phyloP scores from a whole-genome alignment of 129 eudicot species.

The Chrysanthemum makinoi region DNA sequence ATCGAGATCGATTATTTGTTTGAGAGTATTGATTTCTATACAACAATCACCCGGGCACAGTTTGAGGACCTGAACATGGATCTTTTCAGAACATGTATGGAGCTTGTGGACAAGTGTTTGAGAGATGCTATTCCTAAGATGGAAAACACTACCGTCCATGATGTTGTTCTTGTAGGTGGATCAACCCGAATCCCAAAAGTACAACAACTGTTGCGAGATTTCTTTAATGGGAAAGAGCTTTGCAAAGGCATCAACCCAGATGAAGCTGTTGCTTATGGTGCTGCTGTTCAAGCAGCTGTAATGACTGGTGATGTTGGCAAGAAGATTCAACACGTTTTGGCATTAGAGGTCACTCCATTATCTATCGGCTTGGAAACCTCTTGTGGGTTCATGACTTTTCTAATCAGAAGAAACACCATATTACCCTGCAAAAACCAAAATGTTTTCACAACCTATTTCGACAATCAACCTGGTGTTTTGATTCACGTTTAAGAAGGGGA shows the following conservation, averaged over 20 bases:
- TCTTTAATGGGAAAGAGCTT: neutral
- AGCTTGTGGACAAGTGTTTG: neutral
- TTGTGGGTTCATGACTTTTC: constrained; percentile 17
- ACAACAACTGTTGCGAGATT: neutral
- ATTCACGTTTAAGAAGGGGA: constrained; percentile 50
- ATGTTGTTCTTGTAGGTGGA: constrained; percentile 6
- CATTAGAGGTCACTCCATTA: constrained; percentile 15
- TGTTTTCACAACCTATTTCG: constrained; percentile 38
- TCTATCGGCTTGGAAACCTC: constrained; percentile 14
- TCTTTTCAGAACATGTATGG: neutral
- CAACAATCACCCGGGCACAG: neutral
- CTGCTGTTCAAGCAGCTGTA: neutral
- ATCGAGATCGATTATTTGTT: neutral
- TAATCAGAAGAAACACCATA: constrained; percentile 18
- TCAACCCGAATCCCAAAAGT: neutral
- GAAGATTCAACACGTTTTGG: neutral
- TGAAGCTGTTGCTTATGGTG: constrained; percentile 4
- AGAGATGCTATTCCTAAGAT: neutral
- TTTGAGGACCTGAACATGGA: constrained; percentile 1
- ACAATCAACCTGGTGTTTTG: constrained; percentile 44
- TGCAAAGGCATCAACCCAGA: neutral
- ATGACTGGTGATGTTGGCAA: neutral
- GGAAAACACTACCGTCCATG: neutral
- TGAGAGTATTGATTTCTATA: neutral
- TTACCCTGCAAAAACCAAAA: constrained; percentile 12